A percentile compares a stretch with the other conserved stretches of the same genome.
Conservation (phyloP, 106 monocot genomes). For the Hemerocallis citrina region DNA sequence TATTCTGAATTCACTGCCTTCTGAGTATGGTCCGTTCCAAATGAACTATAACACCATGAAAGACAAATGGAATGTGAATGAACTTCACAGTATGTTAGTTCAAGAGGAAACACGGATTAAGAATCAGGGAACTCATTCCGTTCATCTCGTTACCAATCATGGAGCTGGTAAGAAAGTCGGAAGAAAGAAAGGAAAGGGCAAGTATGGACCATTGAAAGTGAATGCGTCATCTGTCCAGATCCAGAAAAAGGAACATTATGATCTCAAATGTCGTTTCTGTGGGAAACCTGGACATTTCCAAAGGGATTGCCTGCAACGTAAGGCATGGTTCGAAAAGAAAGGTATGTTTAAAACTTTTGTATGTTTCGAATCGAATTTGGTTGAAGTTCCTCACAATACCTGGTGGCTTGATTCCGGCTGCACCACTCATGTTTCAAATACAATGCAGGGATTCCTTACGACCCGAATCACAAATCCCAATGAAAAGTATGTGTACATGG, state of each 20-base stretch:
- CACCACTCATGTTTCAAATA: no score
- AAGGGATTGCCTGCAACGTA: no score
- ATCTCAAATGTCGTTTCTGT: no score
- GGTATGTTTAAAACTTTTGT: no score
- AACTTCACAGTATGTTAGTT: constrained; percentile 2
- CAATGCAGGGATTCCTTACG: no score
- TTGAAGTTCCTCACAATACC: no score
- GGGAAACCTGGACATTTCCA: no score
- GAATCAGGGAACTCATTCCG: background rate
- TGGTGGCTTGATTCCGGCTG: no score
- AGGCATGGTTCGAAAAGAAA: no score
- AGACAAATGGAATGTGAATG: constrained; percentile 7
- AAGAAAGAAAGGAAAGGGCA: background rate
- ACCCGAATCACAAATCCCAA: no score
- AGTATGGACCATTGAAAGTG: background rate
- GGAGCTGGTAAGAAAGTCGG: constrained; percentile 3
- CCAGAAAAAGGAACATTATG: constrained; percentile 2
- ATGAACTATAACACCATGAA: constrained; percentile 12
- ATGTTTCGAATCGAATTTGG: no score
- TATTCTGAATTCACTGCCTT: constrained; percentile 8
- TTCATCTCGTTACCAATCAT: background rate
- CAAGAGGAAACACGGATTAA: constrained; percentile 10
- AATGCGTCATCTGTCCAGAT: background rate
- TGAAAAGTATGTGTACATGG: no score
- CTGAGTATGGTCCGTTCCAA: constrained; percentile 4